Evolutionary conservation across 2,329 filamentous ascomycete species (phyloP).

Genomic region (Penicillium brevicompactum): DNA sequence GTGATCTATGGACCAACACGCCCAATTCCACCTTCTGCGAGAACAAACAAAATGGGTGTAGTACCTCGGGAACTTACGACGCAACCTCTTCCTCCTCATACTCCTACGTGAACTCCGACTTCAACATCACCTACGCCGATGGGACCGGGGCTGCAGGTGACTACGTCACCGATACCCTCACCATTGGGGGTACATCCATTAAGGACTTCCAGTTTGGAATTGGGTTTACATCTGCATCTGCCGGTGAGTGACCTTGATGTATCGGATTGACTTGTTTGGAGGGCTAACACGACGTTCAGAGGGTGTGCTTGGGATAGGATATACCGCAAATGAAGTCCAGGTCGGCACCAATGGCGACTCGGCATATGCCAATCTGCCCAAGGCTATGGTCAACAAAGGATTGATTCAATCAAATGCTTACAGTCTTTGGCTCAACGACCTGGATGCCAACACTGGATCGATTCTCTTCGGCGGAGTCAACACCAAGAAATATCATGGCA

Average conservation of each 20-base stretch:
- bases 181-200: conserved; percentile 53
- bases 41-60: conserved; percentile 44
- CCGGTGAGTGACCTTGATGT: conserved; percentile 29
- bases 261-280: not conserved
- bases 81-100: conserved; percentile 72
- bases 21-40: conserved; percentile 53
- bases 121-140: conserved; percentile 88
- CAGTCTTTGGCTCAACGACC: conserved; percentile 75
- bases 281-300: conserved; percentile 44
- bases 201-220: conserved; percentile 61
- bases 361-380: conserved; percentile 70
- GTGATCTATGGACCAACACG: conserved; percentile 64
- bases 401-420: conserved; percentile 68
- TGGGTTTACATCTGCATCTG: conserved; percentile 57
- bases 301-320: conserved; percentile 85
- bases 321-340: conserved; percentile 69
- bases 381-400: conserved; percentile 62
- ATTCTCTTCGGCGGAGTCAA: conserved; percentile 78
- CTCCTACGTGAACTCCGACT: conserved; percentile 69
- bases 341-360: conserved; percentile 53
- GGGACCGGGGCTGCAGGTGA: conserved; percentile 75
- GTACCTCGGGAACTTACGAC: conserved; percentile 54
- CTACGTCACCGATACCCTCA: conserved; percentile 75
- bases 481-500: conserved; percentile 63
- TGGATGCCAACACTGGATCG: conserved; percentile 65